phyloP scores from a whole-genome alignment of 2,329 filamentous ascomycete genomes.

The Aplosporella prunicola region DNA sequence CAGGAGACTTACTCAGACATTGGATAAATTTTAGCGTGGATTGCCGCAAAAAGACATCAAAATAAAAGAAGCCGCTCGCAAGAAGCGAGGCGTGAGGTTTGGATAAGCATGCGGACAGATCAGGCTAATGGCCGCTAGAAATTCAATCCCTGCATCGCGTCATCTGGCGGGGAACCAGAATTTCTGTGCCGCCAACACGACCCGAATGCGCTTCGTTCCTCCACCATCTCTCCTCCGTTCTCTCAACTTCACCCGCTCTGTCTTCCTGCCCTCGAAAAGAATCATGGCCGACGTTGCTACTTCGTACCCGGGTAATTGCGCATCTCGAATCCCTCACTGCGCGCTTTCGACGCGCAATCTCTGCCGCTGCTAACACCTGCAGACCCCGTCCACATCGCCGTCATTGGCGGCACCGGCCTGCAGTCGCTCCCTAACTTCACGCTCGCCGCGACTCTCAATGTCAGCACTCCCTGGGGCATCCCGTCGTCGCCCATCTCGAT shows the following conservation, averaged over 20 bases:
- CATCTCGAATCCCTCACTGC: not conserved
- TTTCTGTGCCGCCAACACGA: no score
- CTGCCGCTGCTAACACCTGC: conserved; percentile 7
- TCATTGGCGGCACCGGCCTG: conserved; percentile 71
- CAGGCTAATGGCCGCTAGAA: no score
- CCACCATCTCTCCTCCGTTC: not conserved
- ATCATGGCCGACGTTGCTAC: conserved; percentile 12
- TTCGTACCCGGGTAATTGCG: conserved; percentile 7
- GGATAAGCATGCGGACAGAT: no score
- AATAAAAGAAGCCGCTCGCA: no score
- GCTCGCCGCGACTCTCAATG: conserved; percentile 67
- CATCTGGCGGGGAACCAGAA: no score
- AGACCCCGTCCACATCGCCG: conserved; percentile 42
- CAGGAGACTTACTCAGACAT: no score
- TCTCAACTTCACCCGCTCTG: not conserved
- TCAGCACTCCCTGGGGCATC: conserved; percentile 78
- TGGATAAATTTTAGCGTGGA: no score
- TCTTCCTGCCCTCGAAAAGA: conserved; percentile 9
- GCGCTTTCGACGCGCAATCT: no score
- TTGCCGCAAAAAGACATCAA: no score
- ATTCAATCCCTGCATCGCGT: no score
- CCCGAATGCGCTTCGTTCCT: no score
- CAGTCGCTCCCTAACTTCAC: conserved; percentile 78
- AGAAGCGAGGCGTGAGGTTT: no score
- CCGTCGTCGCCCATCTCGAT: conserved; percentile 74